Percentiles rank a stretch among this genome's conserved stretches.
Evolutionary conservation across 768 basidiomycete species (phyloP).

Genomic region (Termitomyces sp.): DNA sequence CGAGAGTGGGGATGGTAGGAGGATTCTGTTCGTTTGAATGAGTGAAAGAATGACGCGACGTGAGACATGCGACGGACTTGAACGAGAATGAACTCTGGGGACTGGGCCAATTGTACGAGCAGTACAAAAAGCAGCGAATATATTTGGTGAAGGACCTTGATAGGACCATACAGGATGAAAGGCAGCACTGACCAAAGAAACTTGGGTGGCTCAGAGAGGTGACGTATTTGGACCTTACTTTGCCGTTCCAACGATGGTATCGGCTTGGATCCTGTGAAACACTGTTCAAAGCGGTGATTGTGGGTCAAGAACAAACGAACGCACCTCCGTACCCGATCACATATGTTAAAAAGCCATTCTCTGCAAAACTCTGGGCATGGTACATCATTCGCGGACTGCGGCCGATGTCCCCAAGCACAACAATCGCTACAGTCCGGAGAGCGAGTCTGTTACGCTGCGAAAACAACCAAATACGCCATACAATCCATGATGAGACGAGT

Average conservation of each 20-base stretch:
- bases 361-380: constrained; percentile 90
- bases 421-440: constrained; percentile 74
- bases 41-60: neutral
- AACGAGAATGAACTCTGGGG: constrained; percentile 83
- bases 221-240: constrained; percentile 60
- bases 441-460: constrained; percentile 36
- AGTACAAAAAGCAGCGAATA: constrained; percentile 59
- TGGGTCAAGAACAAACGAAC: neutral
- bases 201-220: constrained; percentile 63
- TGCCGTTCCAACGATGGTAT: constrained; percentile 67
- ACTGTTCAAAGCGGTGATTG: neutral
- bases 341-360: constrained; percentile 71
- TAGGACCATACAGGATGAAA: constrained; percentile 70
- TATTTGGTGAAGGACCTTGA: constrained; percentile 77
- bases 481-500: constrained; percentile 20
- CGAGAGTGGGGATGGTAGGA: constrained; percentile 91
- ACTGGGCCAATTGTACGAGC: constrained; percentile 52
- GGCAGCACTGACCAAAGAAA: constrained; percentile 48
- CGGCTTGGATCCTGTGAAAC: constrained; percentile 65
- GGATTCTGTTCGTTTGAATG: constrained; percentile 64
- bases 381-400: constrained; percentile 99
- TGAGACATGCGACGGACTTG: constrained; percentile 57
- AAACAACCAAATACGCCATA: constrained; percentile 30
- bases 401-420: constrained; percentile 95
- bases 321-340: constrained; percentile 85